These are phyloP conservation scores for Graphiopsis chlorocephala DNA, from an alignment of 2,329 filamentous ascomycete species.

Conservation along the genomic window DNA sequence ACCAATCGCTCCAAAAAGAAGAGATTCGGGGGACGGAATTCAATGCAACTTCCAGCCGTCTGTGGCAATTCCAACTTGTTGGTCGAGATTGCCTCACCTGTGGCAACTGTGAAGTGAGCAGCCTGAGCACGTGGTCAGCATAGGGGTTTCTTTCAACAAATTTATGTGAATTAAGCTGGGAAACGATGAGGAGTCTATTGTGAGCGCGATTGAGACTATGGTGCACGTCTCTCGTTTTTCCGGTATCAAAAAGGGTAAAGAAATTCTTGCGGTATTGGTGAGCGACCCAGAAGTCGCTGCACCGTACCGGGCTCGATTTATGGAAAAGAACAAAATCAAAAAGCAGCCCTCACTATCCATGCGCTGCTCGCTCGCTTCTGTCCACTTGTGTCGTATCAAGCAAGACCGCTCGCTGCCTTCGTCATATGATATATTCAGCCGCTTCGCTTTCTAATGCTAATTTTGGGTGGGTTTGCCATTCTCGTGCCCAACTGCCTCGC, in stretches of 20 bases:
- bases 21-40: not conserved
- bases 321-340: conserved; percentile 12
- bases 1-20: not conserved
- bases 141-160: not conserved
- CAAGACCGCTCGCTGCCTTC: conserved; percentile 14
- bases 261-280: conserved; percentile 5
- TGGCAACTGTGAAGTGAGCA: not conserved
- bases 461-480: conserved; percentile 15
- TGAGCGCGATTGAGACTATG: not conserved
- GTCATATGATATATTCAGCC: conserved; percentile 16
- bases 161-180: not conserved
- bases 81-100: no score
- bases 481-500: conserved; percentile 8
- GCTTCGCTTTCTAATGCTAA: conserved; percentile 18
- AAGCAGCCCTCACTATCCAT: conserved; percentile 17
- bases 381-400: conserved; percentile 9
- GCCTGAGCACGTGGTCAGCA: not conserved
- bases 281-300: conserved; percentile 1
- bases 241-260: conserved; percentile 14
- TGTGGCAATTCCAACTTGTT: not conserved
- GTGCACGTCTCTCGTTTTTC: conserved; percentile 7
- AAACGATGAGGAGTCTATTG: not conserved
- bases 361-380: conserved; percentile 13
- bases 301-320: conserved; percentile 9
- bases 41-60: not conserved